phyloP scores from a whole-genome alignment of 345 rosid species.

The Mangifera indica region DNA sequence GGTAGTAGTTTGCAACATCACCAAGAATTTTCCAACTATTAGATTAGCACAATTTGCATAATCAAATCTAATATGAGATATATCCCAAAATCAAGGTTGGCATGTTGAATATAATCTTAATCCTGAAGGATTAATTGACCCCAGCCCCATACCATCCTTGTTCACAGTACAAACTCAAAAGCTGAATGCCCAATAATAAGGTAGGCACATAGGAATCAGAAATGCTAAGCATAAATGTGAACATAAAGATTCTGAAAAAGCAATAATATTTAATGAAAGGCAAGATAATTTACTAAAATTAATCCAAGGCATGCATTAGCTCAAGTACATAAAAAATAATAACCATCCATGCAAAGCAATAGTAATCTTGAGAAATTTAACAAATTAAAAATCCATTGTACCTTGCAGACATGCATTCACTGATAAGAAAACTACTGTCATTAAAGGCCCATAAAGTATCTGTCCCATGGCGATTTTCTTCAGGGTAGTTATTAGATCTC shows the following conservation, averaged over 20 bases:
- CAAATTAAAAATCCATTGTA: slow-evolving; percentile 22
- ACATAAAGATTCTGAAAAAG: background rate
- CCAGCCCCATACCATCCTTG: background rate
- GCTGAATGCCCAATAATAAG: background rate
- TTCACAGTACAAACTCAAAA: background rate
- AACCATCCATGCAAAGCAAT: slow-evolving; percentile 6
- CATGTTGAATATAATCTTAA: background rate
- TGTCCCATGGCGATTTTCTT: slow-evolving; percentile 91
- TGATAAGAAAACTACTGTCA: slow-evolving; percentile 78
- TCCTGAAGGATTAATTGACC: background rate
- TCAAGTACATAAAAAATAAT: background rate
- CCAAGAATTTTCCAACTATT: too few species aligned
- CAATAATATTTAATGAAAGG: background rate
- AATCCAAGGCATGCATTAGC: background rate
- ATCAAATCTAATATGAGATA: background rate
- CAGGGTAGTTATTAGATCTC: slow-evolving; percentile 66
- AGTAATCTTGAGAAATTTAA: background rate
- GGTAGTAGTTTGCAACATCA: background rate
- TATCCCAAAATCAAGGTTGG: background rate
- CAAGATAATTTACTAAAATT: background rate
- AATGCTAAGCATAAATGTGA: background rate
- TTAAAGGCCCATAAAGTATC: slow-evolving; percentile 63
- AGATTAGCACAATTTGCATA: background rate
- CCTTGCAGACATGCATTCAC: slow-evolving; percentile 70
- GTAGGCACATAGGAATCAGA: background rate